A percentile compares a stretch with the other conserved stretches of the same genome.
Conservation (phyloP, 306 rosid genomes). For the Cicer bijugum region DNA sequence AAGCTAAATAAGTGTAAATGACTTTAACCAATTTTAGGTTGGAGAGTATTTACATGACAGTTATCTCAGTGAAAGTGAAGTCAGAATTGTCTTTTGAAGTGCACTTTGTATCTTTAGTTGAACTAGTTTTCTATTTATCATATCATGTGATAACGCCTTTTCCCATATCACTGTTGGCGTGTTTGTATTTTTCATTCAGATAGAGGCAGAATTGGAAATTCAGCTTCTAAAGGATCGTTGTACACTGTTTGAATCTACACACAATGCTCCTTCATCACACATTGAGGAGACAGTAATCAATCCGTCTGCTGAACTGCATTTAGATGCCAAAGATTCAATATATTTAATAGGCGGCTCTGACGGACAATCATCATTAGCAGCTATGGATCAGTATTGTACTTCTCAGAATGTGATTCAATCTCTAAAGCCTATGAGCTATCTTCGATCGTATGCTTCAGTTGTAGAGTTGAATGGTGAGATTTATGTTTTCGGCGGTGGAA, state of each 20-base stretch:
- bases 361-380: conserved; percentile 61
- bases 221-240: conserved; percentile 56
- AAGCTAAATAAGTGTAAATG: conserved; percentile 28
- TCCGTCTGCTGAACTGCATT: conserved; percentile 45
- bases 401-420: conserved; percentile 60
- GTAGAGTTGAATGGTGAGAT: conserved; percentile 62
- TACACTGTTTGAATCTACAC: conserved; percentile 49
- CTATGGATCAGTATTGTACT: conserved; percentile 65
- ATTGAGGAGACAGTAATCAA: conserved; percentile 48
- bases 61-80: background rate
- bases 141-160: background rate
- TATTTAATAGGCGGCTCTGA: conserved; percentile 75
- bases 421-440: conserved; percentile 64
- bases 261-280: conserved; percentile 40
- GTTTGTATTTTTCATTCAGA: conserved; percentile 50
- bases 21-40: conserved; percentile 18
- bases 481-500: conserved; percentile 82
- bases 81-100: conserved; percentile 25
- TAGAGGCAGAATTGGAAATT: conserved; percentile 66
- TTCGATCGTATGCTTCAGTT: conserved; percentile 69
- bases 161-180: conserved; percentile 24
- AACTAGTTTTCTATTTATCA: conserved; percentile 19
- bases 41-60: conserved; percentile 13
- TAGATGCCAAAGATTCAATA: conserved; percentile 66
- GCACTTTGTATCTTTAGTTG: conserved; percentile 18